Percentiles rank a stretch among this genome's conserved stretches.
Evolutionary conservation across 768 basidiomycete genomes (phyloP).

Genomic region (Mrakia hoshinonis): DNA sequence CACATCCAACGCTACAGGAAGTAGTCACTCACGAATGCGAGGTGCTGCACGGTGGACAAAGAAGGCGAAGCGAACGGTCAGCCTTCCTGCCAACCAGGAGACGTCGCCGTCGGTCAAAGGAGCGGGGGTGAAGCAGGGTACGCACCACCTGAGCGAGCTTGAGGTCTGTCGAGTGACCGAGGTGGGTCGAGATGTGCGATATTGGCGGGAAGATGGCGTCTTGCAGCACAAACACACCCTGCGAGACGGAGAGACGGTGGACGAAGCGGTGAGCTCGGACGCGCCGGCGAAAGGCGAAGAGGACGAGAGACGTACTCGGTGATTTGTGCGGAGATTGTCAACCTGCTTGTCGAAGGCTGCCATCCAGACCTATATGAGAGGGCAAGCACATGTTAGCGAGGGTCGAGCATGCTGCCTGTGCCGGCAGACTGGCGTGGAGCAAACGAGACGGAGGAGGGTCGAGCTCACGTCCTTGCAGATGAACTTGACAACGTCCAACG

Average conservation of each 20-base stretch:
- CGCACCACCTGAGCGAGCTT: conserved; percentile 62
- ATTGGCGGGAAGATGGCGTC: conserved; percentile 85
- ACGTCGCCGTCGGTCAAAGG: background rate
- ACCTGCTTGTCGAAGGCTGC: conserved; percentile 91
- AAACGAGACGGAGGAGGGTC: background rate
- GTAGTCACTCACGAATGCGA: conserved; percentile 52
- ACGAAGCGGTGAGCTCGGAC: background rate
- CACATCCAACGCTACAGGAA: no score
- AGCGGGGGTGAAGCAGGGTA: conserved; percentile 10
- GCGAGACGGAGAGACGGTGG: background rate
- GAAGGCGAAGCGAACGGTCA: conserved; percentile 4
- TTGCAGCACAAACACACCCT: conserved; percentile 91
- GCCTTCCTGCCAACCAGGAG: background rate
- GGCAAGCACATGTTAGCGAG: background rate
- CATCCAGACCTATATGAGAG: conserved; percentile 53
- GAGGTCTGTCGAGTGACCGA: conserved; percentile 64
- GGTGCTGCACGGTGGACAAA: conserved; percentile 50
- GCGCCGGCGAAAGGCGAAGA: background rate
- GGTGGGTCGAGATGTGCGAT: conserved; percentile 67
- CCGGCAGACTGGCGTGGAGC: background rate
- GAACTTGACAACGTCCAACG: conserved; percentile 86
- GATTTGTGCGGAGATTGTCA: conserved; percentile 89
- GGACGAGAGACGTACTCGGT: conserved; percentile 54
- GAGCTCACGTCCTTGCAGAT: conserved; percentile 68
- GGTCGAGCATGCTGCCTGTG: background rate